These are phyloP conservation scores for Pseudognaphalium luteoalbum DNA, from an alignment of 129 eudicot species.

Conservation along the genomic window DNA sequence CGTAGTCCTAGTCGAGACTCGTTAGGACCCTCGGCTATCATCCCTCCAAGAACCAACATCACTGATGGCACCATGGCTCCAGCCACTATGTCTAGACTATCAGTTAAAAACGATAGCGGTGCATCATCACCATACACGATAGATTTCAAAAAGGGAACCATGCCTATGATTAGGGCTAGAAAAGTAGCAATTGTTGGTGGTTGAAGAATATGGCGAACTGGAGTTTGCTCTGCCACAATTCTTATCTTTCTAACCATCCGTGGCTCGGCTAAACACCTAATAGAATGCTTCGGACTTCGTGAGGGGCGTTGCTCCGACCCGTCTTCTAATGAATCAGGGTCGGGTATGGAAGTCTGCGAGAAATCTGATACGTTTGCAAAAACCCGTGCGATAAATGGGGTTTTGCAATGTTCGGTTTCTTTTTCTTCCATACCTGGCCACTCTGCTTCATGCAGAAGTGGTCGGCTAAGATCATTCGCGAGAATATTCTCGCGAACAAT, in stretches of 20 bases:
- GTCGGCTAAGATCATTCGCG: slow-evolving; percentile 55
- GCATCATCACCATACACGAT: slow-evolving; percentile 76
- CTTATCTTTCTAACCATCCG: slow-evolving; percentile 68
- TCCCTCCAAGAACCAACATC: slow-evolving; percentile 84
- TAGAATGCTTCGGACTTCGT: slow-evolving; percentile 50
- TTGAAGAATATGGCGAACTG: slow-evolving; percentile 60
- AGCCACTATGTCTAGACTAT: slow-evolving; percentile 73
- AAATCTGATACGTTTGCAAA: slow-evolving; percentile 42
- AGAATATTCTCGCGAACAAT: slow-evolving; percentile 39
- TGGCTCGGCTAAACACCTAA: slow-evolving; percentile 82
- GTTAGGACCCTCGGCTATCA: slow-evolving; percentile 71
- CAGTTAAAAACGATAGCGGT: slow-evolving; percentile 60
- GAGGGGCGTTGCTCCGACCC: slow-evolving; percentile 23
- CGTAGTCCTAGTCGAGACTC: slow-evolving; percentile 48
- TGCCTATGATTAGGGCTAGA: slow-evolving; percentile 65
- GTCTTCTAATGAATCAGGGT: slow-evolving; percentile 52
- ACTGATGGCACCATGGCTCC: slow-evolving; percentile 89
- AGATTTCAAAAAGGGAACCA: slow-evolving; percentile 68
- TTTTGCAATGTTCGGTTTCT: slow-evolving; percentile 76
- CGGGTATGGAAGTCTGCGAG: slow-evolving; percentile 50
- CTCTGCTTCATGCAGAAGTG: slow-evolving; percentile 87
- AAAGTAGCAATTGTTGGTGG: slow-evolving; percentile 79
- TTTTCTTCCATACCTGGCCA: slow-evolving; percentile 95
- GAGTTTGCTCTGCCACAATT: slow-evolving; percentile 80
- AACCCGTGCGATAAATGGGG: slow-evolving; percentile 72